Percentiles rank a stretch among this genome's conserved stretches.
These are phyloP conservation scores for Debaryomyces sp. DNA, from an alignment of 1,139 yeast species.

Conservation along the genomic window DNA sequence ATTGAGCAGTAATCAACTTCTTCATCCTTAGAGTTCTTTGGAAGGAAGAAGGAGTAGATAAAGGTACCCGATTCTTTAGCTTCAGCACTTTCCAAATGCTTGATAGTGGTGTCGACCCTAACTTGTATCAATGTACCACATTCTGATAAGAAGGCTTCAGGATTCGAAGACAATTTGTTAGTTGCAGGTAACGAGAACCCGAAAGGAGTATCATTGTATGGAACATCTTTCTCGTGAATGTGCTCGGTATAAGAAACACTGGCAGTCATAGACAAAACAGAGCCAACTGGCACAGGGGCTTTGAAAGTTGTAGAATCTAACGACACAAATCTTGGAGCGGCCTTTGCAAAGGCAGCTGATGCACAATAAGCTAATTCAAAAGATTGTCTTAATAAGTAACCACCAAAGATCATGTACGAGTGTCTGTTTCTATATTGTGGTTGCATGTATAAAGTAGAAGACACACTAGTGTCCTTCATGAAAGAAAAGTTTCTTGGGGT, in stretches of 20 bases:
- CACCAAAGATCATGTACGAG: conserved; percentile 93
- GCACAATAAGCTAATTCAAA: conserved; percentile 92
- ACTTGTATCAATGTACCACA: conserved; percentile 93
- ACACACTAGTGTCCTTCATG: conserved; percentile 72
- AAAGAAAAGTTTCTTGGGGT: conserved; percentile 52
- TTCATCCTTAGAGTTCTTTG: conserved; percentile 45
- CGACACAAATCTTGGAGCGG: conserved; percentile 86
- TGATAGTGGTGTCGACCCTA: conserved; percentile 79
- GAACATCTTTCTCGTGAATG: conserved; percentile 45
- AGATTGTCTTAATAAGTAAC: conserved; percentile 86
- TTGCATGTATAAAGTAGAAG: conserved; percentile 87
- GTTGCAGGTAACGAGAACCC: conserved; percentile 59
- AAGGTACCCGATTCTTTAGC: conserved; percentile 81
- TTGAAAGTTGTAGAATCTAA: conserved; percentile 89
- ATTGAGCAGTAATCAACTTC: conserved; percentile 61
- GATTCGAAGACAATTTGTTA: conserved; percentile 53
- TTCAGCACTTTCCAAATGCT: conserved; percentile 61
- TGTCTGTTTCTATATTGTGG: conserved; percentile 95
- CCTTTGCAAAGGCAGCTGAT: conserved; percentile 82
- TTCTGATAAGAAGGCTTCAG: conserved; percentile 62
- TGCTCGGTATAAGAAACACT: conserved; percentile 84
- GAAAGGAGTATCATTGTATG: conserved; percentile 41
- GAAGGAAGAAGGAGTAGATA: conserved; percentile 85
- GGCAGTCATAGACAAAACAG: conserved; percentile 80
- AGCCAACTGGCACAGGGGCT: conserved; percentile 94